Evolutionary conservation across 352 stramenopile species (phyloP), one percentile per base, ranked within the genome.

Genomic region (Pythium monospermum): DNA sequence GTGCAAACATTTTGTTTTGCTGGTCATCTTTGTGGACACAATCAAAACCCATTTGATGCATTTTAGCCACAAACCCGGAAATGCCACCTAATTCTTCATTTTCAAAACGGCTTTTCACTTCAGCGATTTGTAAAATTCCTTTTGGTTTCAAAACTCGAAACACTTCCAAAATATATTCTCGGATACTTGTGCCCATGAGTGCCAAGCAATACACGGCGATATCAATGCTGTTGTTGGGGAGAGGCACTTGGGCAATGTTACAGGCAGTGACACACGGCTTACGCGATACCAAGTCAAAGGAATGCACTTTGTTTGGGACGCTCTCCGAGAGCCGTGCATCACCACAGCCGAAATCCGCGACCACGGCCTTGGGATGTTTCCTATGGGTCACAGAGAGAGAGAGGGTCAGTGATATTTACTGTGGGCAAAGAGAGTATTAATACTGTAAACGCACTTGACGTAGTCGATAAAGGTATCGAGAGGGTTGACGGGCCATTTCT

Each of bases 301-400:
- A 99, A 68, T 98, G 89, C 39, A 98, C 95, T 31, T 76, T 96
- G 60, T 96, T 85, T 32, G 68, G 36, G 35, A 97, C 78, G 42
- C 76, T 93, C 23, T 87, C 80, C 0, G 95, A 91, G 26, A 99
- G 69, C 22, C 93, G 78, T 12, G 97, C 97, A 68, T 99, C 96
- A 23, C 97, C 97, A 65, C 97, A 99, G 27, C 97, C 97, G 74
- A 99, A 99, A 83, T 99, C 97, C 16, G 92, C 96, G 19, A 98
- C 78, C 11, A 98, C 63, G 0, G 77, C 64, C 52, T 89, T 81
- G 2, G 82, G 73, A 16, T 81, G 67, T 27, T 64, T 62, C 51
- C 77, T 91, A 41, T 43, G 31, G 37, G 16, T 12, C 36, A n/a
- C n/a, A n/a, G n/a, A n/a, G n/a, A n/a, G n/a, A n/a, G n/a, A n/a